Percentiles rank a stretch among this genome's conserved stretches.
Evolutionary conservation across 176 grass and related monocot genomes (phyloP).

Genomic region (Tillandsia leiboldiana): DNA sequence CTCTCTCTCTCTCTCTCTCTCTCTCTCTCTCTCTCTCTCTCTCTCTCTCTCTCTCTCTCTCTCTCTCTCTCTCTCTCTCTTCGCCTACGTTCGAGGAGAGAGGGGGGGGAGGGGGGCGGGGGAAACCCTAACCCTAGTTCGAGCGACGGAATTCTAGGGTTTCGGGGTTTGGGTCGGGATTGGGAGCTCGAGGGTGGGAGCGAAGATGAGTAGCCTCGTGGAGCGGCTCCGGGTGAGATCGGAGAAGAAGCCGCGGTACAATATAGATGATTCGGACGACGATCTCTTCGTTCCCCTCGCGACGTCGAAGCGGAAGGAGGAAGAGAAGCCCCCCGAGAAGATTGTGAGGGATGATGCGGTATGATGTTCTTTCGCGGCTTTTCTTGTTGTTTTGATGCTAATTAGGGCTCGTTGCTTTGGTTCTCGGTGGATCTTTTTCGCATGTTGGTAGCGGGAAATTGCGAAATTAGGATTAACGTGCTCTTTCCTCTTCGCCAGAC

Average conservation of each 20-base stretch:
- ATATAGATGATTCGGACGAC: constrained; percentile 79
- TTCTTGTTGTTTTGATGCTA: not conserved
- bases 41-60: too few relatives aligned
- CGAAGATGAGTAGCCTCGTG: constrained; percentile 79
- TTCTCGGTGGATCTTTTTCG: not conserved
- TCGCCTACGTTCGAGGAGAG: too few relatives aligned
- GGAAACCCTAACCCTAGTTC: not conserved
- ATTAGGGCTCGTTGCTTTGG: not conserved
- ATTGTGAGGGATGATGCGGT: constrained; percentile 72
- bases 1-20: too few relatives aligned
- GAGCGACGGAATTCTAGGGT: not conserved
- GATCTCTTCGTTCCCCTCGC: constrained; percentile 40
- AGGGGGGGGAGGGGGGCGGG: too few relatives aligned
- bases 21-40: too few relatives aligned
- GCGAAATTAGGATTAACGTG: too few relatives aligned
- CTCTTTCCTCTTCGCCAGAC: too few relatives aligned
- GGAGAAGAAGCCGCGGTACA: constrained; percentile 80
- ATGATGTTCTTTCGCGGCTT: constrained; percentile 13
- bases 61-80: too few relatives aligned
- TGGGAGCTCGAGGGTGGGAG: constrained; percentile 9
- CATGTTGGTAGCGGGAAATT: too few relatives aligned
- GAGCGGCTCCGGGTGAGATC: constrained; percentile 94
- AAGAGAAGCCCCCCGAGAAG: constrained; percentile 44
- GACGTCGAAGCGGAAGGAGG: constrained; percentile 36
- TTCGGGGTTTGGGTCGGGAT: not conserved